phyloP scores from a whole-genome alignment of 2,329 filamentous ascomycete genomes.

The Drechslera avenae region DNA sequence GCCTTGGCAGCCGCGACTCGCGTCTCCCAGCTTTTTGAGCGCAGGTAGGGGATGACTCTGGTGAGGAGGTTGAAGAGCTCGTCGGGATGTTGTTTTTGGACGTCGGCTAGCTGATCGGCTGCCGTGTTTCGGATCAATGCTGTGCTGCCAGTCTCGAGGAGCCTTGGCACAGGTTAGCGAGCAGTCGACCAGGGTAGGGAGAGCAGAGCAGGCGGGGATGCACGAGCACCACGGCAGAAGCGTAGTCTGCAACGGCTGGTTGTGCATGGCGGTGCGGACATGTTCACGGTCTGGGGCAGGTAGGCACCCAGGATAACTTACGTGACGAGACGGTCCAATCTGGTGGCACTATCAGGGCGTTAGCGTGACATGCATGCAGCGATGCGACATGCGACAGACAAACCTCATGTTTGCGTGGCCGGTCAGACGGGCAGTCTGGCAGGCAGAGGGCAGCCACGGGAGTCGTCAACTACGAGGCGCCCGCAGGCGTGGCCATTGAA shows the following conservation, averaged over 20 bases:
- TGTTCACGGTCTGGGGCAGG: conserved; percentile 8
- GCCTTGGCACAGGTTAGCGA: conserved; percentile 58
- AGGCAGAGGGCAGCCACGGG: conserved; percentile 11
- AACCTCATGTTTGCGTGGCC: conserved; percentile 37
- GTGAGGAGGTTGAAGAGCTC: conserved; percentile 95
- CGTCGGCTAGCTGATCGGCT: conserved; percentile 93
- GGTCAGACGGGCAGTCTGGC: conserved; percentile 12
- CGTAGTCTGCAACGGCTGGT: background rate
- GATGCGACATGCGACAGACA: conserved; percentile 23
- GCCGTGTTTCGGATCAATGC: conserved; percentile 95
- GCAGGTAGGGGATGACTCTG: conserved; percentile 90
- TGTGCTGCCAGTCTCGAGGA: conserved; percentile 97
- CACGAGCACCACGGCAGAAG: background rate
- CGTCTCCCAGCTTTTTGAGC: conserved; percentile 97
- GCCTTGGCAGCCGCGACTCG: conserved; percentile 91
- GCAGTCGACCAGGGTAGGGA: conserved; percentile 1
- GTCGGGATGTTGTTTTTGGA: conserved; percentile 97
- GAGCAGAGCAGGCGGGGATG: background rate
- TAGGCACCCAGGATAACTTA: conserved; percentile 34
- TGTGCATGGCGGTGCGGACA: background rate
- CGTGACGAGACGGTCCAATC: conserved; percentile 48
- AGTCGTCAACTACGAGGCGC: conserved; percentile 37
- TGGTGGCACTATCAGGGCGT: conserved; percentile 44
- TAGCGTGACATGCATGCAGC: conserved; percentile 41
- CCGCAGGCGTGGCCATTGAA: conserved; percentile 31